Base-by-base conservation (phyloP, 2,329 filamentous ascomycete species). In the Magnaporthiopsis incrustans region DNA sequence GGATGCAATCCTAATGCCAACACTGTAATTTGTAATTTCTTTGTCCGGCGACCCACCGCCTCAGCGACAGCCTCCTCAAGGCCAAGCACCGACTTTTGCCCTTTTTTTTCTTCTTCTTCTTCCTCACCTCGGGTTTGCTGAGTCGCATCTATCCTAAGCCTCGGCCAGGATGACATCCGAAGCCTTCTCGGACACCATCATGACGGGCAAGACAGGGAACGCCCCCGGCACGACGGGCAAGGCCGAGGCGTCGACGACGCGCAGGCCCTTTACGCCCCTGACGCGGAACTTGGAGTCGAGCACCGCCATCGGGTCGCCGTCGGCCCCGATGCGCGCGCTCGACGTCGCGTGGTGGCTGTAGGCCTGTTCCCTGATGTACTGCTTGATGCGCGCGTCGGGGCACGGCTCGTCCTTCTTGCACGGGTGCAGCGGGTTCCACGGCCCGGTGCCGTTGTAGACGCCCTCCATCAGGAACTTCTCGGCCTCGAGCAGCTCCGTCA, bases 171-270 rank as follows among this genome's bases (percentile, higher is more conserved):
- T 84, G n/a, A 77, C 78, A 72, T 84, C 83, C 8, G 82, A 80
- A 1, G 83, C 83, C 76, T 85, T 86, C 75, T 85, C 83, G 7
- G 62, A 64, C 27, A 59, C 75, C 75, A 85, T 81, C 67, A 81
- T 83, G 1, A 78, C 81, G 3, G 82, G 77, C 3, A 81, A 66
- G 77, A 78, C 69, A 78, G 84, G 25, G 76, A 79, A 57, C 27
- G 68, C 67, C 0, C 82, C 83, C 2, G 73, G 72, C 18, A 73
- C 81, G 53, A 74, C 76, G 1, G 82, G 81, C 66, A 81, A 85
- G 1, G 78, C 76, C 32, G 76, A 79, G 2, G 82, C 84, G 73
- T 86, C 84, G 3, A 86, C 84, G 10, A 85, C 84, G 30, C 84
- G 75, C 62, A 86, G 73, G 0, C 78, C 77, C 4, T 73, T 71